Base-by-base conservation (phyloP, 1,284 basidiomycete species). In the Golubevia pallescens region DNA sequence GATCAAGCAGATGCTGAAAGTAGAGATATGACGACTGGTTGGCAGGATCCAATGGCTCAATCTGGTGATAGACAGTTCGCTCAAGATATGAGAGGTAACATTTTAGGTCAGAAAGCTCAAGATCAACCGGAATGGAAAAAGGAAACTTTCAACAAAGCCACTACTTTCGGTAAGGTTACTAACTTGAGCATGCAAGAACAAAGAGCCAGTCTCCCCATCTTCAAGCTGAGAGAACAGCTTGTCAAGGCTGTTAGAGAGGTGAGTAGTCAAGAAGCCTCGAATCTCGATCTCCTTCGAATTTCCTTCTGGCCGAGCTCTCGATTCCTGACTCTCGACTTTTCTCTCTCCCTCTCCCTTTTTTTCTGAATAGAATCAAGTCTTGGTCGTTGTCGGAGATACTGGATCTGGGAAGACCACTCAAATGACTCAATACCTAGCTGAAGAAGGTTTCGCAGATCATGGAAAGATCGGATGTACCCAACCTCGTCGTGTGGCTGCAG, bases 21-120 rank as follows among this genome's bases (percentile, higher is more conserved):
- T 34, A 90, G 93, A 34, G 95, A 99, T 86, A 93, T 97, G 86
- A 94, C 90, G 71, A 92, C 93, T 32, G 95, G 95, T 6, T 99
- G 97, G 97, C 89, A 97, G 38, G 97, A 99, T 86, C 97, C 97
- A 7, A 97, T 98, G 94, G 93, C 96, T 5, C 92, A 92, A 75
- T 91, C 92, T 10, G 86, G 89, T 3, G 95, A 99, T 57, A 92
- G 90, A 71, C 88, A 93, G 62, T 99, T 99, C 81, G 97, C 97
- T 0, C 94, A 97, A 77, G 97, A 99, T 86, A 86, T 96, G 69
- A 89, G 94, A 61, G 93, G 94, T 14, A 91, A 92, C 74, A 86
- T 94, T 20, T 89, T 91, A 76, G 92, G 93, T 14, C 93, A 94
- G 86, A 92, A 91, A 81, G 91, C 93, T 5, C 89, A 91, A 34